Percentiles rank a stretch among this genome's conserved stretches.
These are phyloP conservation scores for Aegilops tauschii DNA, from an alignment of 176 grass and related monocot genomes.

Conservation along the genomic window DNA sequence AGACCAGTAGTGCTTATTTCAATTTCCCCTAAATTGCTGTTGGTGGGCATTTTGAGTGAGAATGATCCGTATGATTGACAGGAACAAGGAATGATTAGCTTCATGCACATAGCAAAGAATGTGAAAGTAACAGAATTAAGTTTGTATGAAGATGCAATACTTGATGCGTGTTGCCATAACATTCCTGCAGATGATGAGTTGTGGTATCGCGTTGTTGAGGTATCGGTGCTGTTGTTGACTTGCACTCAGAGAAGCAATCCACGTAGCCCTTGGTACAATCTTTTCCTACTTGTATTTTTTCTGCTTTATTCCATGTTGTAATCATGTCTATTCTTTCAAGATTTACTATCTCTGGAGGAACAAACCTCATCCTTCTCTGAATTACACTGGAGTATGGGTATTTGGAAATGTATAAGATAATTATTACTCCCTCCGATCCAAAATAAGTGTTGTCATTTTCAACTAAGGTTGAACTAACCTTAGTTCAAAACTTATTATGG, in stretches of 20 bases:
- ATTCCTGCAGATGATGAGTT: constrained; percentile 72
- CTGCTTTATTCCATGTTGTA: neutral
- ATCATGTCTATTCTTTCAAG: too few species aligned
- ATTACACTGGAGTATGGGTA: neutral
- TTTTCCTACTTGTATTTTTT: neutral
- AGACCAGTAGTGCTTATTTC: neutral
- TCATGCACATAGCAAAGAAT: constrained; percentile 71
- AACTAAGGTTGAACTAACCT: too few species aligned
- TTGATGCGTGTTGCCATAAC: constrained; percentile 77
- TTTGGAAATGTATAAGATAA: neutral
- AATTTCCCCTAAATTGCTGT: neutral
- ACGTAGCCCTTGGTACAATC: constrained; percentile 65
- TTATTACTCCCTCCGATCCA: neutral
- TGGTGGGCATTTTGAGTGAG: neutral
- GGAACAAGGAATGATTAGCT: constrained; percentile 75
- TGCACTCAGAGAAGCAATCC: constrained; percentile 68
- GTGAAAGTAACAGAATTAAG: constrained; percentile 72
- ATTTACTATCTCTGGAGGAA: too few species aligned
- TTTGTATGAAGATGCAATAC: constrained; percentile 86
- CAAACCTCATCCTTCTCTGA: neutral
- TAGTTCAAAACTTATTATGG: neutral
- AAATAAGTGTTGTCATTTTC: neutral
- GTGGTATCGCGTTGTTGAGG: constrained; percentile 64
- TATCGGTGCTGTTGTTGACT: constrained; percentile 71
- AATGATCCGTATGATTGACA: constrained; percentile 29